These are phyloP conservation scores for Thalassiosira sp. DNA, from an alignment of 352 stramenopile species.

Conservation along the genomic window DNA sequence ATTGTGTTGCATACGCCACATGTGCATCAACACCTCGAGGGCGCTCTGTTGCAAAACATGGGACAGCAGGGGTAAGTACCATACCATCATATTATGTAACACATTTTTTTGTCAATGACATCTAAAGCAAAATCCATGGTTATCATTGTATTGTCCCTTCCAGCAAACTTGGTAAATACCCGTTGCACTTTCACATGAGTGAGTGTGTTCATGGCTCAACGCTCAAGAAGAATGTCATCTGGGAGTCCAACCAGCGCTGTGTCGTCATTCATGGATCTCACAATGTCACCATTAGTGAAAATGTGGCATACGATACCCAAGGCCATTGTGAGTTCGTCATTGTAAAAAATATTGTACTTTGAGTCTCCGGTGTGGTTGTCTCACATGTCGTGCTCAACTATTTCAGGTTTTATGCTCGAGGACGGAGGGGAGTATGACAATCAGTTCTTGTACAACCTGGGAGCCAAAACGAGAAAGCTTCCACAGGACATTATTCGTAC, in stretches of 20 bases:
- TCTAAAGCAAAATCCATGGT: background rate
- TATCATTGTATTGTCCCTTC: slow-evolving; percentile 8
- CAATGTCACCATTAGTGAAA: slow-evolving; percentile 53
- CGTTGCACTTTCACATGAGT: slow-evolving; percentile 50
- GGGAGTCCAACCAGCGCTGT: slow-evolving; percentile 56
- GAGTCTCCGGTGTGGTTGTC: background rate
- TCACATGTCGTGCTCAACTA: background rate
- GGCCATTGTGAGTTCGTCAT: background rate
- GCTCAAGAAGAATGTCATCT: slow-evolving; percentile 50
- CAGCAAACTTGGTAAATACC: slow-evolving; percentile 11
- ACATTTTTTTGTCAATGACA: background rate
- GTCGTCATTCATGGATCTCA: slow-evolving; percentile 66
- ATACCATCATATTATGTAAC: background rate
- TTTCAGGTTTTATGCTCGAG: slow-evolving; percentile 34
- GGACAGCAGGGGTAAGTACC: slow-evolving; percentile 36
- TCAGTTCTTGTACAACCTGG: slow-evolving; percentile 73
- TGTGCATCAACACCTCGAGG: slow-evolving; percentile 46
- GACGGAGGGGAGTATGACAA: slow-evolving; percentile 81
- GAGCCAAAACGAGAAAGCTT: slow-evolving; percentile 14
- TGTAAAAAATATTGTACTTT: background rate
- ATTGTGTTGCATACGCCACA: slow-evolving; percentile 37
- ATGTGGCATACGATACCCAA: slow-evolving; percentile 63
- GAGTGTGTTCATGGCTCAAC: slow-evolving; percentile 24
- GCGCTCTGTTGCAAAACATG: slow-evolving; percentile 45
- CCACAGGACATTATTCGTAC: background rate